Conservation (phyloP, 352 stramenopile genomes). For the Globisporangium ultimum region DNA sequence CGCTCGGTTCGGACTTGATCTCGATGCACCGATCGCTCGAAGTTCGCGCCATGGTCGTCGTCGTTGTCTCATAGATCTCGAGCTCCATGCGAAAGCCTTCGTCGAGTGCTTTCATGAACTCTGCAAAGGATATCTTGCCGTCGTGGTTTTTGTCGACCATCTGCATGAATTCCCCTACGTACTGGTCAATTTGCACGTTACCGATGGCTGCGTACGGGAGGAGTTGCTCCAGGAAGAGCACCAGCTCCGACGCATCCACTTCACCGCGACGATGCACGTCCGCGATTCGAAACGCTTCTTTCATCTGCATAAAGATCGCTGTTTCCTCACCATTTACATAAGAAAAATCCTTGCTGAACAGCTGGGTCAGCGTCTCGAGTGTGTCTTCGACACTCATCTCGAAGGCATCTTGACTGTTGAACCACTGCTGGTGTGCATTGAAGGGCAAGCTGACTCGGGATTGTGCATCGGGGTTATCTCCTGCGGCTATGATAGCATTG, state of each 20-base stretch:
- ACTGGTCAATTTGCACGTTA: slow-evolving; percentile 56
- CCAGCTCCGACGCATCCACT: slow-evolving; percentile 57
- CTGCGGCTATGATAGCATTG: background rate
- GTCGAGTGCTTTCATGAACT: slow-evolving; percentile 79
- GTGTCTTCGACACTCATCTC: slow-evolving; percentile 36
- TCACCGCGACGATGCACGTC: slow-evolving; percentile 48
- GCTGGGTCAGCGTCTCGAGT: slow-evolving; percentile 45
- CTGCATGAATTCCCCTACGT: slow-evolving; percentile 74
- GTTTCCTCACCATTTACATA: slow-evolving; percentile 12
- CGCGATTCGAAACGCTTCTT: slow-evolving; percentile 21
- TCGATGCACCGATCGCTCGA: background rate
- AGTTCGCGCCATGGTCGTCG: background rate
- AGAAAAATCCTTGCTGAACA: slow-evolving; percentile 62
- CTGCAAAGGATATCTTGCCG: slow-evolving; percentile 59
- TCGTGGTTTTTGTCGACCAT: slow-evolving; percentile 67
- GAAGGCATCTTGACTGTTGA: slow-evolving; percentile 31
- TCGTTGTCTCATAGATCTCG: slow-evolving; percentile 53
- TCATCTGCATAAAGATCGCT: slow-evolving; percentile 29
- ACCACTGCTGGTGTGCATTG: background rate
- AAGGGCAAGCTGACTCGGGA: background rate
- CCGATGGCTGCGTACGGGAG: slow-evolving; percentile 47
- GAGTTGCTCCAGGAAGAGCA: slow-evolving; percentile 58
- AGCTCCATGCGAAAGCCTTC: slow-evolving; percentile 68
- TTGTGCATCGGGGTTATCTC: background rate
- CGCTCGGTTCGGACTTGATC: background rate